Evolutionary conservation across 768 basidiomycete genomes (phyloP).

Genomic region (Boletus patriciae): DNA sequence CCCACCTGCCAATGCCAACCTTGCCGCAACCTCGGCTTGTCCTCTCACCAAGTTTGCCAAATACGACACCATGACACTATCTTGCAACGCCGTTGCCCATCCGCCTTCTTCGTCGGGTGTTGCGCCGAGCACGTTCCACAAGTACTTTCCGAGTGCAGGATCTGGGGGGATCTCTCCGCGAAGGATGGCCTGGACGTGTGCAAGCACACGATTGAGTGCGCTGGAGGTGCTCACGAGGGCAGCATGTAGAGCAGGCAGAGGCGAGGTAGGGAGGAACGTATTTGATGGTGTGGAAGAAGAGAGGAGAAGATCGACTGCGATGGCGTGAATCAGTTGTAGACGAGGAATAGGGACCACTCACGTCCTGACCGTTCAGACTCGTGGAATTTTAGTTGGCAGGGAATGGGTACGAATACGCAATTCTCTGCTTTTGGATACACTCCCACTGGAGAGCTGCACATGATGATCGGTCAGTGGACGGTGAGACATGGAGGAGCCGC

Average conservation of each 20-base stretch:
- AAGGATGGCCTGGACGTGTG: conserved; percentile 80
- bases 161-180: conserved; percentile 78
- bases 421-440: conserved; percentile 90
- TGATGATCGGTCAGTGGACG: conserved; percentile 9
- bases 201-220: conserved; percentile 83
- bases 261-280: conserved; percentile 45
- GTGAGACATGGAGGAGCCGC: conserved; percentile 16
- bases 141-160: conserved; percentile 82
- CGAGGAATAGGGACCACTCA: conserved; percentile 41
- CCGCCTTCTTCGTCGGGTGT: conserved; percentile 70
- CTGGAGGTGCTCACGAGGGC: conserved; percentile 66
- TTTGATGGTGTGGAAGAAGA: conserved; percentile 43
- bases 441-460: conserved; percentile 77
- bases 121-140: conserved; percentile 83
- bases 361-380: conserved; percentile 83
- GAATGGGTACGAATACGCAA: conserved; percentile 90
- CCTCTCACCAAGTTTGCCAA: conserved; percentile 90
- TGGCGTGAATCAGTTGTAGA: conserved; percentile 5
- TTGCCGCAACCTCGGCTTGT: conserved; percentile 88
- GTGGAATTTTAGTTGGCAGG: conserved; percentile 81
- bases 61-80: conserved; percentile 93
- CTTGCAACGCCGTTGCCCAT: conserved; percentile 81
- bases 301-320: conserved; percentile 77
- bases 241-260: conserved; percentile 50
- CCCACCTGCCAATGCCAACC: conserved; percentile 70